Base-by-base conservation (phyloP, 2,329 filamentous ascomycete species). In the Diaporthe longicolla region DNA sequence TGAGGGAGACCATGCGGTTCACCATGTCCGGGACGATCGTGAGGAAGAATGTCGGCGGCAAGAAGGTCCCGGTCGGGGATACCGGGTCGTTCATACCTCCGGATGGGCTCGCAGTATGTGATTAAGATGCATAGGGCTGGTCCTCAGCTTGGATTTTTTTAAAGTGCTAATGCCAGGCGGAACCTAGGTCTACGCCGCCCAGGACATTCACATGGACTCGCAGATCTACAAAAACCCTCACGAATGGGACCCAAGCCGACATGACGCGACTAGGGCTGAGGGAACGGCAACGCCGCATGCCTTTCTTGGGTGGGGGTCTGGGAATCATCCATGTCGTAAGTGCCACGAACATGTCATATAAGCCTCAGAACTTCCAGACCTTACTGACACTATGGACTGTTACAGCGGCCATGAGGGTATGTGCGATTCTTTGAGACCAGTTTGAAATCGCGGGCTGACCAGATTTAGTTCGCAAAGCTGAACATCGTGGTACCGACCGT, bases 241-340 rank as follows among this genome's bases (percentile, higher is more conserved):
- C 19, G 17, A 63, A 32, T 63, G 59, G 40, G 59, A 63, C 59
- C 59, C 40, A 15, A 63, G 24, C 32, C 24, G 59, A 45, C 59
- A 63, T 4, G 40, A 63, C 17, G 32, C 48, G 17, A 17, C 15
- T 17, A 63, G 59, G 24, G 59, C 59, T 8, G 59, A 63, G 48
- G 59, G 59, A 4, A 15, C 21, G 15, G 26, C 24, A 15, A 48
- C 59, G 17, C 59, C 59, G 29, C 40, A 63, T 17, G 35, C 35
- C 2, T 63, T 63, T 63, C 59, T 63, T 32, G 59, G 59, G 35
- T 63, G 59, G 40, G 59, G 59, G 15, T 63, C 59, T n/a, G 59
- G 59, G 40, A 63, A 63, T 5, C 59, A 63, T 21, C 59, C 59
- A 11, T 63, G 59, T n/a, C 59, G 59, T 48, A 48, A 65, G 59